Conservation (phyloP, 805 yeast species). For the Hanseniaspora opuntiae region DNA sequence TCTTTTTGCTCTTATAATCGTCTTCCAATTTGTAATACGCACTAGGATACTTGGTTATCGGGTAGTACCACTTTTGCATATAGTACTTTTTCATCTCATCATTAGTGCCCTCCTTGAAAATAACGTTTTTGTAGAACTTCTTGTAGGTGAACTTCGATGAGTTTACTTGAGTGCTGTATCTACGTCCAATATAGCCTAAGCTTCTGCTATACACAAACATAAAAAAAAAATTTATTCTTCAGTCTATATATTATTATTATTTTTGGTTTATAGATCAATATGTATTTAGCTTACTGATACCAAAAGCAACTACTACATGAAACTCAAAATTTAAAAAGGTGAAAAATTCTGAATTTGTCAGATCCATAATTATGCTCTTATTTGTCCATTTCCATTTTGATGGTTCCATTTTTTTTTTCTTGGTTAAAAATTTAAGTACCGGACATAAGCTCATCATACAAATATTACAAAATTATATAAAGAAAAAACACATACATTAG, state of each 20-base stretch:
- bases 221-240: not conserved
- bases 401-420: not conserved
- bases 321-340: no score
- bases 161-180: not conserved
- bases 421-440: not conserved
- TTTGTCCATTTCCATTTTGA: not conserved
- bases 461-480: not conserved
- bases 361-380: not conserved
- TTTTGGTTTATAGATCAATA: no score
- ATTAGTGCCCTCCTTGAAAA: not conserved
- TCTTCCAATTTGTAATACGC: not conserved
- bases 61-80: conserved; percentile 5
- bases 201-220: not conserved
- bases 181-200: not conserved
- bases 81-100: conserved; percentile 4
- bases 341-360: not conserved
- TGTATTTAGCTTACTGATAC: no score
- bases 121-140: not conserved
- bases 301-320: no score
- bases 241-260: not conserved
- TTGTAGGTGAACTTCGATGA: not conserved
- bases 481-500: not conserved
- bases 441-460: not conserved
- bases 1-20: not conserved
- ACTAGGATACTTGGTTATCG: conserved; percentile 1